These are phyloP conservation scores for Lentinula lateritia DNA, from an alignment of 768 basidiomycete species.

Conservation along the genomic window DNA sequence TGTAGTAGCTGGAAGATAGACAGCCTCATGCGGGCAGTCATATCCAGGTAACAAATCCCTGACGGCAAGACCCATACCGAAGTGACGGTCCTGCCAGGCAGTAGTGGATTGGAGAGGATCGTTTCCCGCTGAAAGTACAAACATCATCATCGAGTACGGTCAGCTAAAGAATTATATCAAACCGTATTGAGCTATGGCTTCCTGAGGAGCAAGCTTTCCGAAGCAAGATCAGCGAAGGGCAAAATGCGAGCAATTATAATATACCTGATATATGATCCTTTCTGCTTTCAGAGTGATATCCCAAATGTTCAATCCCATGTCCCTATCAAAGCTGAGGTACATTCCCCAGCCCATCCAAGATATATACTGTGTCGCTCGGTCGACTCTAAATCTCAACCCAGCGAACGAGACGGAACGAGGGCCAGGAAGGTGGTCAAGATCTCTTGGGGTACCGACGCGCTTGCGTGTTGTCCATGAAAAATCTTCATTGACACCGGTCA, in stretches of 20 bases:
- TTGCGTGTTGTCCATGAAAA: slow-evolving; percentile 42
- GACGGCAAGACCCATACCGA: slow-evolving; percentile 56
- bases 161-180: not conserved
- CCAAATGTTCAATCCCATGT: slow-evolving; percentile 62
- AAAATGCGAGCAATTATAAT: not conserved
- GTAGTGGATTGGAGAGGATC: slow-evolving; percentile 59
- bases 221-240: not conserved
- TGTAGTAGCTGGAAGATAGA: slow-evolving; percentile 55
- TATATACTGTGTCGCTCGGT: slow-evolving; percentile 45
- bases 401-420: slow-evolving; percentile 59
- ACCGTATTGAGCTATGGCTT: slow-evolving; percentile 60
- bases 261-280: slow-evolving; percentile 56
- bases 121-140: slow-evolving; percentile 33
- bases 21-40: slow-evolving; percentile 60
- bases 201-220: slow-evolving; percentile 49
- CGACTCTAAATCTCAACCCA: slow-evolving; percentile 53
- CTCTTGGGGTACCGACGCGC: slow-evolving; percentile 32
- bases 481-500: slow-evolving; percentile 25
- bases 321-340: slow-evolving; percentile 58
- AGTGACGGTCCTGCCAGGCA: slow-evolving; percentile 58
- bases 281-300: slow-evolving; percentile 53
- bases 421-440: slow-evolving; percentile 61
- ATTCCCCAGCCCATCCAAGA: slow-evolving; percentile 66
- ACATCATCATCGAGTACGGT: not conserved
- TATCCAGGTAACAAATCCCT: slow-evolving; percentile 62